Percentiles rank a stretch among this genome's conserved stretches.
phyloP scores from a whole-genome alignment of 352 stramenopile genomes.

The Blastocystis sp. region DNA sequence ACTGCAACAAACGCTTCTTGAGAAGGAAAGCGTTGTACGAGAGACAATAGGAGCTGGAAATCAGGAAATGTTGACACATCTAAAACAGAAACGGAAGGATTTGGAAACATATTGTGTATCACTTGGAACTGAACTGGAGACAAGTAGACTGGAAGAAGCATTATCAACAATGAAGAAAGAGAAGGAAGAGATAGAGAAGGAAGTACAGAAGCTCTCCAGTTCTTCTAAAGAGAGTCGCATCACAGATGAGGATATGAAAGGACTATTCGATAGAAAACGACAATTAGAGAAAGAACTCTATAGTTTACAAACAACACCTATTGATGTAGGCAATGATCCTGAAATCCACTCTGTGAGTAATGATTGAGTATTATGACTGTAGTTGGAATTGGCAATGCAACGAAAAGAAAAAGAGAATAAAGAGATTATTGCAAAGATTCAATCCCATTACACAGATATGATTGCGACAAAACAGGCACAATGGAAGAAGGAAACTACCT shows the following conservation, averaged over 20 bases:
- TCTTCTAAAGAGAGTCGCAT: neutral
- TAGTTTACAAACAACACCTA: neutral
- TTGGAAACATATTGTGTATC: neutral
- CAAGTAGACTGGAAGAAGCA: neutral
- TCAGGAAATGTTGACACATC: neutral
- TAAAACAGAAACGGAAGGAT: neutral
- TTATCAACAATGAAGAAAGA: neutral
- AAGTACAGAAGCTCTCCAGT: neutral
- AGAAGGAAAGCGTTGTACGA: no score
- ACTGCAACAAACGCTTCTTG: no score
- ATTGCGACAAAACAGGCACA: neutral
- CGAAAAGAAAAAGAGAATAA: neutral
- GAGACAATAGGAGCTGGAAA: neutral
- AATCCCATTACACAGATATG: neutral
- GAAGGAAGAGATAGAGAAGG: neutral
- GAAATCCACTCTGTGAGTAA: neutral
- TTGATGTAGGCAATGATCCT: neutral
- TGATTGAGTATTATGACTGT: neutral
- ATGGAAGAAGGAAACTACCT: neutral
- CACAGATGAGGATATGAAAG: neutral
- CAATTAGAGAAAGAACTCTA: neutral
- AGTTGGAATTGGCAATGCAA: neutral
- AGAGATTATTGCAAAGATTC: neutral
- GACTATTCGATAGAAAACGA: neutral
- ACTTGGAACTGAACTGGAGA: no score